Evolutionary conservation across 441 rosid species (phyloP).

Genomic region (Euphorbia schlechtendalii): DNA sequence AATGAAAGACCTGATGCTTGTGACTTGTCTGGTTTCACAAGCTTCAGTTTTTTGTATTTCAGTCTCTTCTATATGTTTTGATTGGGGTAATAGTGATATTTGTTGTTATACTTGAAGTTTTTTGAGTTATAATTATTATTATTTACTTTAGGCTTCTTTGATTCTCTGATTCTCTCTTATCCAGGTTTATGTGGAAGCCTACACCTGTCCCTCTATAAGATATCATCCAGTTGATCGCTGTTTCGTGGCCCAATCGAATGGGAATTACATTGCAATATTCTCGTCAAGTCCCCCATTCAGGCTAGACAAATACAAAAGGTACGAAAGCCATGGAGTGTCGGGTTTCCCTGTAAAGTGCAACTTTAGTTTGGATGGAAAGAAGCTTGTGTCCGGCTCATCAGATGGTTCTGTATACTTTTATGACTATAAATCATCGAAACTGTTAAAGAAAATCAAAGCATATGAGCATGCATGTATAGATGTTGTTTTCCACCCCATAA

Average conservation of each 20-base stretch:
- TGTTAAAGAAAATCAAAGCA: constrained; percentile 51
- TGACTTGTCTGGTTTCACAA: background rate
- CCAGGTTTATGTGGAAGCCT: constrained; percentile 84
- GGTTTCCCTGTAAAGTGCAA: constrained; percentile 77
- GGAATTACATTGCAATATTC: constrained; percentile 73
- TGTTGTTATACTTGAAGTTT: too few relatives aligned
- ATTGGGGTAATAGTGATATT: too few relatives aligned
- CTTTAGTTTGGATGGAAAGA: constrained; percentile 60
- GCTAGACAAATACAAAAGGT: constrained; percentile 69
- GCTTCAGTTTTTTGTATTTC: background rate
- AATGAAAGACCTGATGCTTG: constrained; percentile 1
- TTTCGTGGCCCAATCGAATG: constrained; percentile 78
- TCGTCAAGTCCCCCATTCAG: constrained; percentile 65
- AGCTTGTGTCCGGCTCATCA: constrained; percentile 63
- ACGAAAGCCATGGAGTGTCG: constrained; percentile 63
- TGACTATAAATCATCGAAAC: constrained; percentile 38
- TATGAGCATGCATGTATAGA: constrained; percentile 63
- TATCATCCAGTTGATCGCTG: constrained; percentile 53
- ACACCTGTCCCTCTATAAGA: constrained; percentile 65
- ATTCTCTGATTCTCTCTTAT: constrained; percentile 9
- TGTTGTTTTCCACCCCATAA: constrained; percentile 54
- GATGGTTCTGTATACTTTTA: constrained; percentile 61
- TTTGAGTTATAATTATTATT: background rate
- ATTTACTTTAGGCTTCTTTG: too few relatives aligned
- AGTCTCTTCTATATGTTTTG: too few relatives aligned